Conservation (phyloP, 1,284 basidiomycete species). For the Omphalotus olearius region DNA sequence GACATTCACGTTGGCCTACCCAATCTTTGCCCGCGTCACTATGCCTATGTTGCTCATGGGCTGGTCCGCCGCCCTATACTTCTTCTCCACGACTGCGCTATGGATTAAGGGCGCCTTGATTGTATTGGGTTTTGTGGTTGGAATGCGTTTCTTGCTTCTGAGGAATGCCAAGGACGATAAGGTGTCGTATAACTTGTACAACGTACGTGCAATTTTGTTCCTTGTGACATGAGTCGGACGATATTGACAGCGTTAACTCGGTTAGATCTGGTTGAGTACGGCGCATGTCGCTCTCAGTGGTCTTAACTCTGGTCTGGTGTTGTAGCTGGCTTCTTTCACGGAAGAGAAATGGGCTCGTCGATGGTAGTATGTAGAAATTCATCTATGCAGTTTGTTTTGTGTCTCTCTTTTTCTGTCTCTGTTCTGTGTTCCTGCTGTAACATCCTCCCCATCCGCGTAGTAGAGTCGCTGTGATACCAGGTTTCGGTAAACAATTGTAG, state of each 20-base stretch:
- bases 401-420: too few relatives aligned
- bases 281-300: slow-evolving; percentile 2
- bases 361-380: too few relatives aligned
- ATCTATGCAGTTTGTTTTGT: too few relatives aligned
- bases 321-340: too few relatives aligned
- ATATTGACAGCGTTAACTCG: too few relatives aligned
- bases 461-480: too few relatives aligned
- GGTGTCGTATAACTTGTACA: slow-evolving; percentile 8
- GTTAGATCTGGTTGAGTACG: slow-evolving; percentile 7
- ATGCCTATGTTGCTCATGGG: slow-evolving; percentile 8
- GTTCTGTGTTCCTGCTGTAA: too few relatives aligned
- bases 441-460: too few relatives aligned
- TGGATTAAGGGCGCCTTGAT: background rate
- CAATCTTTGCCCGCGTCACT: slow-evolving; percentile 5
- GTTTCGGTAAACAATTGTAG: too few relatives aligned
- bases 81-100: background rate
- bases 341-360: too few relatives aligned
- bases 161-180: slow-evolving; percentile 2
- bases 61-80: slow-evolving; percentile 2
- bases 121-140: background rate
- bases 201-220: too few relatives aligned
- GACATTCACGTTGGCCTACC: slow-evolving; percentile 26
- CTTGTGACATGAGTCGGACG: too few relatives aligned
- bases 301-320: background rate
- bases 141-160: slow-evolving; percentile 5